Evolutionary conservation across 495 filamentous ascomycete species (phyloP), one percentile per base, ranked within the genome.

Genomic region (Aspergillus baeticus): DNA sequence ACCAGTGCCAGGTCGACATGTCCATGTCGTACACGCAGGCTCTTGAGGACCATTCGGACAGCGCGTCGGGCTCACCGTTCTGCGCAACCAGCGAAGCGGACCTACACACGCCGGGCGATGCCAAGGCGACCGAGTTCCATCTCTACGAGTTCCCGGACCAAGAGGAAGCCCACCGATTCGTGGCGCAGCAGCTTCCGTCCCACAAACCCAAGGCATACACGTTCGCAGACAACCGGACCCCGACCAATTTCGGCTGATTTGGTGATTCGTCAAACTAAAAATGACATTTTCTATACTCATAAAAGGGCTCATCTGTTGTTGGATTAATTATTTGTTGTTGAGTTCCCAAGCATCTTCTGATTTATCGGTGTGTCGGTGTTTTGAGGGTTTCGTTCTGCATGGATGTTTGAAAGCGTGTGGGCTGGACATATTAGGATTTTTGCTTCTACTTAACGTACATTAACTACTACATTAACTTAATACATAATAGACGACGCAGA

Each of bases 131-230:
- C 1, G 69, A 77, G 50, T 78, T 77, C 58, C 63, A 70, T 55
- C 74, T 79, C 54, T 69, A 72, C 26, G 72, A 78, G 37, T 77
- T 71, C 48, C 69, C 75, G 11, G 68, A 76, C 60, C 75, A 77
- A 52, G 69, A 74, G 47, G 71, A 72, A 55, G 67, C 69, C 2
- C 66, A 69, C 50, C 67, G 68, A 18, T 72, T 63, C 53, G 67
- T 67, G 18, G 65, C 74, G 5, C 71, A 78, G 15, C 75, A 77
- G 51, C 59, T 77, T 49, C 61, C 68, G 18, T 68, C 67, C 10
- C 72, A 76, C 36, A 71, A 71, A 54, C 67, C 71, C 11, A 76
- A 76, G 60, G 69, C 64, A 22, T 80, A 75, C 49, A 71, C 71
- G 29, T 79, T 79, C 62, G 69, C 68, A 54, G 70, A 72, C 56